Base-by-base conservation (phyloP, 2,329 filamentous ascomycete genomes). In the Fusarium oligoseptatum region DNA sequence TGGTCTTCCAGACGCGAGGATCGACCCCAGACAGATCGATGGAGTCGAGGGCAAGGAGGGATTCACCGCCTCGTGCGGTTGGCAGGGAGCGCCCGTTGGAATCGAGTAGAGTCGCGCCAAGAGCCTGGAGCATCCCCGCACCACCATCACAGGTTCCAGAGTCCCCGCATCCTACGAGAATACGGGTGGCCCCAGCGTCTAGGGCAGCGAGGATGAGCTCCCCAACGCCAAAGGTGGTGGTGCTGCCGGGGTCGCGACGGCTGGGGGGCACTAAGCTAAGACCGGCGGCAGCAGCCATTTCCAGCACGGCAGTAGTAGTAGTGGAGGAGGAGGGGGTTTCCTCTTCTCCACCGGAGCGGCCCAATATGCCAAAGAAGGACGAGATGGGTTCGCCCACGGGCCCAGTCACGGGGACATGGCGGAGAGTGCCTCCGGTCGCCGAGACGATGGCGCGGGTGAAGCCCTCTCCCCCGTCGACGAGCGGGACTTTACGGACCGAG, bases 141-240 rank as follows among this genome's bases (percentile, higher is more conserved):
- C 87, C 88, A 8, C 86, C 87, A 68, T 89, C 87, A 41, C 86
- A 88, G 6, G 87, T 89, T 6, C 87, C 88, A 4, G 87, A 89
- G 74, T 89, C 87, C 39, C 87, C 87, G 72, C 87, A 89, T 1
- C 87, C 88, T 24, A 89, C 78, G 9, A 89, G 80, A 56, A 89
- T 86, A 9, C 83, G 83, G 10, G 80, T 80, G 10, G 82, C 85
- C 2, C 87, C 87, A 58, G 82, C 80, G 62, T 87, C 83, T 4
- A 89, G 77, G 3, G 87, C 87, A 14, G 84, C 83, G 3, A 79
- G 74, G 15, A 89, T 83, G 10, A 88, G 80, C 71, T 89, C 80
- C 3, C 87, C 87, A 4, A 89, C 87, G 0, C 87, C 87, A 75
- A 83, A 88, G 0, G 87, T 88, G 0, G 87, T 89, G 6, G 87